Base-by-base conservation (phyloP, 495 filamentous ascomycete species). In the Trichoderma asperelloides region DNA sequence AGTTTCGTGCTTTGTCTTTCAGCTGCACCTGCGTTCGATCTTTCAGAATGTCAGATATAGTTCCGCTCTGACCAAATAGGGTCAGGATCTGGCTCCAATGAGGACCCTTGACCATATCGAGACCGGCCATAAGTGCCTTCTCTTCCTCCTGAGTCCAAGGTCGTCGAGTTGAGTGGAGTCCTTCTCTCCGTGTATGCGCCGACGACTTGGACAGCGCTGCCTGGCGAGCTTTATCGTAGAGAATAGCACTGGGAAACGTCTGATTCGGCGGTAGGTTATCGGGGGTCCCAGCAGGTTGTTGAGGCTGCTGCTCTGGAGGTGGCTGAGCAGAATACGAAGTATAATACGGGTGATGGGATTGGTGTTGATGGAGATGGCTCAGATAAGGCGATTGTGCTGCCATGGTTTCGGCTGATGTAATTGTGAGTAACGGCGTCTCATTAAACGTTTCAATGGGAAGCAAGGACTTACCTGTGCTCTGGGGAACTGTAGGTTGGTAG, bases 51-150 rank as follows among this genome's bases (percentile, higher is more conserved):
- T 95, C 89, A 63, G 88, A 93, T 65, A 95, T 85, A 3, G 87
- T 89, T 5, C 93, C 93, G 41, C 90, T 90, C 0, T 86, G 85
- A 0, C 93, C 93, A 71, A 93, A 97, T 72, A 98, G 86, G 15
- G 88, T 88, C 3, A 98, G 81, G 43, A 98, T 98, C 73, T 97
- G 93, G 69, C 89, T 93, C 93, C 93, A 98, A 70, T 98, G 94
- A 63, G 93, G 93, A 0, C 93, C 93, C 73, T 92, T 92, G 33
- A 98, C 93, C 65, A 88, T 87, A 73, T 96, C 94, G 12, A 98
- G 84, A 13, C 93, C 93, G 41, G 89, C 87, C 91, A 98, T 95
- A 63, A 98, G 80, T 0, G 93, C 93, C 72, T 91, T 91, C 73
- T 98, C 93, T 76, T 98, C 93, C 66, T 95, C 91, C 0, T 86